Conservation (phyloP, 352 stramenopile genomes). For the Lagenidium giganteum region DNA sequence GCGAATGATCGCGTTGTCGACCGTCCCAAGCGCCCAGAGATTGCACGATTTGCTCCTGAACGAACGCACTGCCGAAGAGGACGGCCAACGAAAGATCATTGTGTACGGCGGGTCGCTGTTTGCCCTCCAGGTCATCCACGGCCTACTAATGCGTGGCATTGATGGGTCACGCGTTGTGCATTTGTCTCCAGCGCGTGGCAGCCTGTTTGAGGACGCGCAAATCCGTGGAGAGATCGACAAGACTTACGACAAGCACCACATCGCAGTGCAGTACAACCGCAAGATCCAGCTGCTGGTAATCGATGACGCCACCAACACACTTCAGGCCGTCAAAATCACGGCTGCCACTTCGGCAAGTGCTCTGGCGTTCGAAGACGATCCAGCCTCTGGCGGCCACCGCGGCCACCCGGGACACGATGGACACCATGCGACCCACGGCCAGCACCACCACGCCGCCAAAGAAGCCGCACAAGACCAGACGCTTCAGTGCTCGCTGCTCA, state of each 20-base stretch:
- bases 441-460: neutral
- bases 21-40: slow-evolving; percentile 9
- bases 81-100: slow-evolving; percentile 22
- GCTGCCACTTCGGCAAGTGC: too few relatives aligned
- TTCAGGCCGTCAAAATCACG: slow-evolving; percentile 38
- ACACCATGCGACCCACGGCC: neutral
- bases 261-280: slow-evolving; percentile 34
- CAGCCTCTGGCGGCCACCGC: slow-evolving; percentile 6
- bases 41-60: slow-evolving; percentile 13
- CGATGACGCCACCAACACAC: slow-evolving; percentile 17
- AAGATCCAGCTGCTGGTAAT: slow-evolving; percentile 45
- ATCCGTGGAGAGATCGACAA: slow-evolving; percentile 59
- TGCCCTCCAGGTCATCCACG: slow-evolving; percentile 63
- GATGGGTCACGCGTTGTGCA: slow-evolving; percentile 41
- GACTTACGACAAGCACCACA: slow-evolving; percentile 27
- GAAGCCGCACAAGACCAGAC: neutral
- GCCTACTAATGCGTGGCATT: slow-evolving; percentile 33
- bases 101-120: slow-evolving; percentile 65
- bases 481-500: slow-evolving; percentile 57
- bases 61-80: slow-evolving; percentile 7
- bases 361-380: too few relatives aligned
- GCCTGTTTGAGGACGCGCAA: slow-evolving; percentile 55
- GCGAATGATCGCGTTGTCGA: slow-evolving; percentile 15
- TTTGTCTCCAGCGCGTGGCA: slow-evolving; percentile 39
- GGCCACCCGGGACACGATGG: neutral